Evolutionary conservation across 2,329 filamentous ascomycete genomes (phyloP).

Genomic region (Chrysoporthe puriensis): DNA sequence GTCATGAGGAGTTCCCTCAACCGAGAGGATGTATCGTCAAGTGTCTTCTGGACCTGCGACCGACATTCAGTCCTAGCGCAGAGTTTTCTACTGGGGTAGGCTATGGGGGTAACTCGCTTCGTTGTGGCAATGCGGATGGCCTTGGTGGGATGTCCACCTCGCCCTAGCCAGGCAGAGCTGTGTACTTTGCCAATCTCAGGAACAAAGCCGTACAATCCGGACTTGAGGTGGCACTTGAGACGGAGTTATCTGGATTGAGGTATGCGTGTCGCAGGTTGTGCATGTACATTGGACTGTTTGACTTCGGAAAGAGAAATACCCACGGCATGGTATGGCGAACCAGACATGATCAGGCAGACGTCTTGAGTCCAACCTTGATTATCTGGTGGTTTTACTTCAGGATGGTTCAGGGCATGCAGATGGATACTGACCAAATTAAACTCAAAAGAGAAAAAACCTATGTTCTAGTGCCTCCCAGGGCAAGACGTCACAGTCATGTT

Average conservation of each 20-base stretch:
- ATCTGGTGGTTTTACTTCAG: not conserved
- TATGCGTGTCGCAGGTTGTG: constrained; percentile 1
- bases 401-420: constrained; percentile 20
- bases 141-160: not conserved
- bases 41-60: not conserved
- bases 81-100: not conserved
- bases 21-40: not conserved
- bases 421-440: constrained; percentile 18
- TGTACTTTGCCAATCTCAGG: not conserved
- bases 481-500: constrained; percentile 7
- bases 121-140: not conserved
- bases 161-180: not conserved
- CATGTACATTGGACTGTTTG: constrained; percentile 6
- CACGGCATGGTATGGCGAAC: constrained; percentile 9
- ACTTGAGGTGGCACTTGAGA: constrained; percentile 4
- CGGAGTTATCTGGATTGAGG: not conserved
- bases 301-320: constrained; percentile 22
- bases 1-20: not conserved
- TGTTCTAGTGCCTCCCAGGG: constrained; percentile 13
- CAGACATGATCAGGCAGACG: constrained; percentile 23
- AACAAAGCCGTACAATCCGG: not conserved
- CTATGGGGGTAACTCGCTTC: not conserved
- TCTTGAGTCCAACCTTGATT: constrained; percentile 19
- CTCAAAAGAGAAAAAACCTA: not conserved
- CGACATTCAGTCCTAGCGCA: not conserved